These are phyloP conservation scores for Rugosomyces carneus DNA, from an alignment of 1,284 basidiomycete genomes.

Conservation along the genomic window DNA sequence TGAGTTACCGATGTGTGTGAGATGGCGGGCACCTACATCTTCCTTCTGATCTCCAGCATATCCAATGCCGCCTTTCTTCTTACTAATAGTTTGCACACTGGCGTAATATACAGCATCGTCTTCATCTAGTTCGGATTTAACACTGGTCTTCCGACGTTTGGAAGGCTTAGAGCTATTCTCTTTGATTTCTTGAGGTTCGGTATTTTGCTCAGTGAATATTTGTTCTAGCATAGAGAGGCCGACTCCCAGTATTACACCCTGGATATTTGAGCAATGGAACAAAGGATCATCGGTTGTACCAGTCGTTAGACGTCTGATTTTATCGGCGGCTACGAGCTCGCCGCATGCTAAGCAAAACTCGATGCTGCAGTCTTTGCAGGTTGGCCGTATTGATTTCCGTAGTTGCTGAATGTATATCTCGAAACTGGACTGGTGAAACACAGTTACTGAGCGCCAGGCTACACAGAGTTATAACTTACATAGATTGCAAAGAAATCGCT, in stretches of 20 bases:
- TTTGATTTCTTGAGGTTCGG: conserved; percentile 31
- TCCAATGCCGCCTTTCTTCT: conserved; percentile 71
- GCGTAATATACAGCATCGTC: conserved; percentile 48
- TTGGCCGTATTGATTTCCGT: conserved; percentile 46
- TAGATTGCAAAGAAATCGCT: conserved; percentile 78
- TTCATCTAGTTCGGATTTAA: conserved; percentile 35
- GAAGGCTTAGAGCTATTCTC: conserved; percentile 34
- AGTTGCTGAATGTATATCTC: conserved; percentile 63
- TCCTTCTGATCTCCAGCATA: conserved; percentile 77
- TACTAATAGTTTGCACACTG: conserved; percentile 41
- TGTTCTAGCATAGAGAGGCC: conserved; percentile 78
- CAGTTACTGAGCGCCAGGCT: background rate
- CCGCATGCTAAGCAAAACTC: conserved; percentile 83
- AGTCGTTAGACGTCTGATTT: conserved; percentile 32
- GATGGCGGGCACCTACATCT: conserved; percentile 60
- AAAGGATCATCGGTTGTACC: conserved; percentile 48
- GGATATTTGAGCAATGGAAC: conserved; percentile 84
- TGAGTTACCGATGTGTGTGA: background rate
- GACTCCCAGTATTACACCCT: conserved; percentile 81
- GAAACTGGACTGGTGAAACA: conserved; percentile 56
- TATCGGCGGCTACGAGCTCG: conserved; percentile 50
- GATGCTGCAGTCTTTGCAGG: conserved; percentile 60
- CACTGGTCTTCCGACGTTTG: conserved; percentile 48
- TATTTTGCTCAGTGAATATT: conserved; percentile 54
- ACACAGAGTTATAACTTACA: conserved; percentile 41